Evolutionary conservation across 2,329 filamentous ascomycete genomes (phyloP).

Genomic region (Fusarium zealandicum): DNA sequence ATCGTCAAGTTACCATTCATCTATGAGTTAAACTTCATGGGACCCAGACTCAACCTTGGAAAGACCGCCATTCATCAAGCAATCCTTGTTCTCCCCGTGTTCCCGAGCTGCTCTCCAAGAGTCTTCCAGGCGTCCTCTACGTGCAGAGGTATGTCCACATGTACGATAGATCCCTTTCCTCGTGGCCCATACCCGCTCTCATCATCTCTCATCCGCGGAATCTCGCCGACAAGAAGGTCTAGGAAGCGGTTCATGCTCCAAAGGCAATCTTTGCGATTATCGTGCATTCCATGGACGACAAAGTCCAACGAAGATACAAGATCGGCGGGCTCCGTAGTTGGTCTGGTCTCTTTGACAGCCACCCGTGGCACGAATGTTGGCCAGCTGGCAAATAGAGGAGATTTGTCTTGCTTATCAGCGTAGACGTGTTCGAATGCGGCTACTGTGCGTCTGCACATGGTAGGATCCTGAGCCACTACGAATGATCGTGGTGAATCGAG

Average conservation of each 20-base stretch:
- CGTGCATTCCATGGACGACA: not conserved
- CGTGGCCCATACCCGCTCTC: constrained; percentile 30
- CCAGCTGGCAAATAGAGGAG: constrained; percentile 21
- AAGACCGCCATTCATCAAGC: too few species aligned
- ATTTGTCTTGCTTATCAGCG: not conserved
- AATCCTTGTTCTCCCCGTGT: too few species aligned
- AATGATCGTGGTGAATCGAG: constrained; percentile 29
- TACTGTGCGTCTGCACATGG: constrained; percentile 31
- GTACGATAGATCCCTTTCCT: constrained; percentile 30
- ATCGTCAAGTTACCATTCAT: too few species aligned
- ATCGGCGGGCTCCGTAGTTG: not conserved
- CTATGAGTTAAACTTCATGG: too few species aligned
- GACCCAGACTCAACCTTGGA: too few species aligned
- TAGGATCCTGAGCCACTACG: constrained; percentile 32
- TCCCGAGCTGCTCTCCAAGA: constrained; percentile 2
- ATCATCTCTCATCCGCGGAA: constrained; percentile 35
- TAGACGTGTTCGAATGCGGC: constrained; percentile 30
- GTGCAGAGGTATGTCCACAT: constrained; percentile 20
- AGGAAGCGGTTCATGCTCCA: constrained; percentile 33
- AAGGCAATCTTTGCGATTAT: not conserved
- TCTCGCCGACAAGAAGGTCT: constrained; percentile 32
- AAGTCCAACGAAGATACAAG: constrained; percentile 16
- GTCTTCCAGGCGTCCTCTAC: constrained; percentile 24
- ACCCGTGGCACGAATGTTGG: constrained; percentile 31
- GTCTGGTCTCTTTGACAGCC: not conserved